Percentiles rank a stretch among this genome's conserved stretches.
Conservation (phyloP, 83 land plant genomes). For the Picea abies region DNA sequence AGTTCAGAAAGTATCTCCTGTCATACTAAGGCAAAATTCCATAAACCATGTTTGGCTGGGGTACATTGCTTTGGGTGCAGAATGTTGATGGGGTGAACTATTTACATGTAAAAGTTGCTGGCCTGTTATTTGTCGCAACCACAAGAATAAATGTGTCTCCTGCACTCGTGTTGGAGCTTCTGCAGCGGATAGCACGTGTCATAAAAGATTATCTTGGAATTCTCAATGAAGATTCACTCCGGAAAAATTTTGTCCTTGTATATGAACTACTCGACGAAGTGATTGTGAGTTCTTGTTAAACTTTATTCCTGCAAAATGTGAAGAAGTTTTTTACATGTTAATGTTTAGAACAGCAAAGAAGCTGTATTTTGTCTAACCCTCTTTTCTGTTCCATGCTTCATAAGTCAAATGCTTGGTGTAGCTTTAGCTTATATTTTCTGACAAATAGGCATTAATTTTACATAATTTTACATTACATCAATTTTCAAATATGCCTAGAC, state of each 20-base stretch:
- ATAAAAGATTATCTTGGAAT: conserved; percentile 96
- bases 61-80: conserved; percentile 35
- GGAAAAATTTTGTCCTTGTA: conserved; percentile 98
- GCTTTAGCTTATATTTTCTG: not conserved
- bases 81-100: conserved; percentile 98
- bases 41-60: not conserved
- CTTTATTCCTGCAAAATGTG: not conserved
- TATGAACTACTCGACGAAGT: conserved; percentile 98
- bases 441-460: not conserved
- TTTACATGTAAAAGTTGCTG: conserved; percentile 94
- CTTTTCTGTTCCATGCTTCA: not conserved
- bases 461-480: too few species aligned
- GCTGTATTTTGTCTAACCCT: not conserved
- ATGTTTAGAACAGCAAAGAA: not conserved
- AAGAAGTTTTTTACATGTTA: not conserved
- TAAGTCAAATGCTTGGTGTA: not conserved
- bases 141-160: conserved; percentile 93
- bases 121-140: conserved; percentile 94
- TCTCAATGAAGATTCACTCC: conserved; percentile 90
- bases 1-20: conserved; percentile 7
- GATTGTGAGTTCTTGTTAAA: conserved; percentile 61
- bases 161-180: conserved; percentile 90
- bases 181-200: conserved; percentile 96
- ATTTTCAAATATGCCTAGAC: too few species aligned
- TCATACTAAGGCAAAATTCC: not conserved